Conservation (phyloP, 352 stramenopile genomes). For the Phytophthora rubi region DNA sequence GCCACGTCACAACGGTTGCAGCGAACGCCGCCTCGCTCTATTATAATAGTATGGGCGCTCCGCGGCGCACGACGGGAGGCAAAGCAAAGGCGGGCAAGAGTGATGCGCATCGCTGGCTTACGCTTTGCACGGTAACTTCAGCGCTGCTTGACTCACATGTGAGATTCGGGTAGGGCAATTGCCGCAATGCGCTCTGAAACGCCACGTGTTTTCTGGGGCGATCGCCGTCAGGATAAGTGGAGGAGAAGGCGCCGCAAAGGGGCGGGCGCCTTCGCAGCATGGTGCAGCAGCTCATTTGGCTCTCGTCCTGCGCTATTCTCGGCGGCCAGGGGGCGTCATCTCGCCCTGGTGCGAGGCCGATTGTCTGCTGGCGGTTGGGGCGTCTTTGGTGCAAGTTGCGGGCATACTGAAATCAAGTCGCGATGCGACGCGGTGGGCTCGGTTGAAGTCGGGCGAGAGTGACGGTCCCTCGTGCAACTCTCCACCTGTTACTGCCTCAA, state of each 20-base stretch:
- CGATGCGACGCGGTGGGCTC: slow-evolving; percentile 13
- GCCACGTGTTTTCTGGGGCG: neutral
- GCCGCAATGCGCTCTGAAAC: neutral
- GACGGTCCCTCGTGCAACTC: slow-evolving; percentile 25
- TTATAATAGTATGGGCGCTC: neutral
- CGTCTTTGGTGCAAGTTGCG: slow-evolving; percentile 7
- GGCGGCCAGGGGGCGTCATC: slow-evolving; percentile 16
- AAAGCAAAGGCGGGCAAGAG: neutral
- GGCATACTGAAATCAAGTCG: slow-evolving; percentile 4
- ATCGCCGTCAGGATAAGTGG: neutral
- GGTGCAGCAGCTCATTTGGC: neutral
- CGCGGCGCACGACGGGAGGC: neutral
- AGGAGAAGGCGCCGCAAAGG: neutral
- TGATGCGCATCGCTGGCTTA: neutral
- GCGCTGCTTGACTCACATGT: neutral
- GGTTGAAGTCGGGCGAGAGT: slow-evolving; percentile 32
- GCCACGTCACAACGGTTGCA: neutral
- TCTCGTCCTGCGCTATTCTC: slow-evolving; percentile 10
- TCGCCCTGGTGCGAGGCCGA: slow-evolving; percentile 17
- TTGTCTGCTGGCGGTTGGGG: slow-evolving; percentile 23
- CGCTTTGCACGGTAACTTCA: neutral
- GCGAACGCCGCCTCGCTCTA: neutral
- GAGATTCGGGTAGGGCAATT: neutral
- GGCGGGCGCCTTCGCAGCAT: neutral
- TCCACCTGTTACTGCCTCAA: slow-evolving; percentile 14